phyloP scores from a whole-genome alignment of 306 rosid species.

The Fagus crenata region DNA sequence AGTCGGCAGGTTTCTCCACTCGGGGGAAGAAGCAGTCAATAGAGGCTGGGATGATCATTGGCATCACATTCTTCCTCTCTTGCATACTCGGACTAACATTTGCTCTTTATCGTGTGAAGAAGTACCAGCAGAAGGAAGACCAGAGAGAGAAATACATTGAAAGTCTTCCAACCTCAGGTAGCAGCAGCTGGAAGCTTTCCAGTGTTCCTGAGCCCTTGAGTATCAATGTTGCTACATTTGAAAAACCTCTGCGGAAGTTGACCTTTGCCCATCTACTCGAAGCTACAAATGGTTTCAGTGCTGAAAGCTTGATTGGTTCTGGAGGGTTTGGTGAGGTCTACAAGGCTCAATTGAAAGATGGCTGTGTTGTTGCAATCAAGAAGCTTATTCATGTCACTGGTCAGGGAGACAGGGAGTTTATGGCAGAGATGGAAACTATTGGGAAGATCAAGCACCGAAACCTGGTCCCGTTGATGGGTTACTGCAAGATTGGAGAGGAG shows the following conservation, averaged over 20 bases:
- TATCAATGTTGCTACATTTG: constrained; percentile 70
- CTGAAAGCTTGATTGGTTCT: constrained; percentile 70
- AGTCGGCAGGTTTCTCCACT: constrained; percentile 8
- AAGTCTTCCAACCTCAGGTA: constrained; percentile 73
- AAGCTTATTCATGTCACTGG: constrained; percentile 72
- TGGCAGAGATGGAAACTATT: constrained; percentile 89
- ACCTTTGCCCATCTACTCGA: constrained; percentile 73
- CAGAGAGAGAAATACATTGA: constrained; percentile 54
- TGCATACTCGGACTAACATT: constrained; percentile 40
- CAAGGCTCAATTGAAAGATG: constrained; percentile 70
- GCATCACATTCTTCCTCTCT: constrained; percentile 43
- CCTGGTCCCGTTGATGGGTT: constrained; percentile 70
- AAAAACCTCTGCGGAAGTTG: constrained; percentile 69
- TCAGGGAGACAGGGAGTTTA: constrained; percentile 85
- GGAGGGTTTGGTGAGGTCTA: constrained; percentile 91
- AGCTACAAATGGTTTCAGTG: constrained; percentile 79
- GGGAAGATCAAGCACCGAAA: constrained; percentile 82
- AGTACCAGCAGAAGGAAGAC: constrained; percentile 37
- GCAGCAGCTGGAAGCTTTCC: constrained; percentile 72
- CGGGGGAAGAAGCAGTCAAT: constrained; percentile 46
- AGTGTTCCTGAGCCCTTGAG: constrained; percentile 68
- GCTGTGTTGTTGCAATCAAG: constrained; percentile 72
- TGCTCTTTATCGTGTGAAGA: constrained; percentile 45
- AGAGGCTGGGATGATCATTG: constrained; percentile 41
- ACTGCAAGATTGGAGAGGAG: constrained; percentile 82